Evolutionary conservation across 1,284 basidiomycete species (phyloP), one percentile per base, ranked within the genome.

Genomic region (Leccinum pachyderme): DNA sequence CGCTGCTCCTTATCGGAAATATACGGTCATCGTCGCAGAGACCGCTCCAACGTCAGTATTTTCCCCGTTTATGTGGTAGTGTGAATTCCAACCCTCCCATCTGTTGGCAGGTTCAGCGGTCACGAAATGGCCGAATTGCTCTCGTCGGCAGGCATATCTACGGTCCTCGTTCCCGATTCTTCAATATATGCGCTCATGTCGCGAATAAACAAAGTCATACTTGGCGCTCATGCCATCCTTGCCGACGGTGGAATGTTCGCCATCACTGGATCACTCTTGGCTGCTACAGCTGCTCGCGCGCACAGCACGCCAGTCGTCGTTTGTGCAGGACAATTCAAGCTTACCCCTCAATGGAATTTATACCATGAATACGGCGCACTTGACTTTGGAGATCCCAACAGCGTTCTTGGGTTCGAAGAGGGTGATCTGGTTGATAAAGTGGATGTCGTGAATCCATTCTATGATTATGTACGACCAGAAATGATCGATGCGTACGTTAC

Each of bases 221-320:
- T 98, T 49, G 93, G 93, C 47, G 91, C 95, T 7, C 96, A 98
- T 71, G 87, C 91, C 8, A 91, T 99, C 61, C 85, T 97, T 44
- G 95, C 96, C 31, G 97, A 98, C 69, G 96, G 96, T 22, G 95
- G 95, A 2, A 87, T 98, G 78, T 94, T 97, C 65, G 89, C 93
- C 2, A 82, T 91, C 47, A 83, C 91, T 0, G 96, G 96, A 13
- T 87, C 92, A 0, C 80, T 95, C 12, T 80, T 95, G 27, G 89
- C 89, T 1, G 90, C 90, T 2, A 86, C 91, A 35, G 95, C 95
- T 25, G 96, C 97, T n/a, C 86, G 87, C 52, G 87, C 88, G 24
- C 94, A 98, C 74, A 85, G 87, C 60, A 96, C 93, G 12, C 96
- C 96, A 0, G 91, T 98, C 31, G 92, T 98, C 22, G 91, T 98